phyloP scores from a whole-genome alignment of 164 flowering plant species.

The Berberis thunbergii region DNA sequence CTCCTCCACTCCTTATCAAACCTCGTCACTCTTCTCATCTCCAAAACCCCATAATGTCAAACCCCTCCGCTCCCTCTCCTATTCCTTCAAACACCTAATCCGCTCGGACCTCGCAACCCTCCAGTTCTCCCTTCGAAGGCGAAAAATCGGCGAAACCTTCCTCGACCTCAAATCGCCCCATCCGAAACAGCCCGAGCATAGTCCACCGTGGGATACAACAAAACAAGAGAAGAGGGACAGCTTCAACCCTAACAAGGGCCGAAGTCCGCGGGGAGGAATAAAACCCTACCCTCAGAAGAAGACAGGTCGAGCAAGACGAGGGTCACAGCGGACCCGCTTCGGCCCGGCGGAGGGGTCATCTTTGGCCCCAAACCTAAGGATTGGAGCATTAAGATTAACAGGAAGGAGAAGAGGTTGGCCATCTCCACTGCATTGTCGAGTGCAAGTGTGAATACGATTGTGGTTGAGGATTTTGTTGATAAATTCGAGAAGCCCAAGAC shows the following conservation, averaged over 20 bases:
- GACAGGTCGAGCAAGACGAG: slow-evolving; percentile 82
- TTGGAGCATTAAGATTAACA: slow-evolving; percentile 84
- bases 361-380: slow-evolving; percentile 94
- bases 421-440: slow-evolving; percentile 79
- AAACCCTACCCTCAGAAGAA: slow-evolving; percentile 95
- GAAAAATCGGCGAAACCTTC: slow-evolving; percentile 61
- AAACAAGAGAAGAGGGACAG: slow-evolving; percentile 86
- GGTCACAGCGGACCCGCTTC: slow-evolving; percentile 82
- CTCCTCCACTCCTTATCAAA: slow-evolving; percentile 14
- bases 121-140: slow-evolving; percentile 78
- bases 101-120: slow-evolving; percentile 47
- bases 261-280: slow-evolving; percentile 94
- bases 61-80: slow-evolving; percentile 13
- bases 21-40: slow-evolving; percentile 2
- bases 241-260: slow-evolving; percentile 84
- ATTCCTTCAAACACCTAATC: slow-evolving; percentile 20
- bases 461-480: slow-evolving; percentile 75
- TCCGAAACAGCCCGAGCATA: slow-evolving; percentile 80
- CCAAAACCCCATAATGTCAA: slow-evolving; percentile 11
- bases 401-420: slow-evolving; percentile 84
- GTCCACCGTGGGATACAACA: slow-evolving; percentile 81
- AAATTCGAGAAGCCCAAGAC: slow-evolving; percentile 80
- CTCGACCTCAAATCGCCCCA: slow-evolving; percentile 70
- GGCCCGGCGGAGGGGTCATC: slow-evolving; percentile 91
- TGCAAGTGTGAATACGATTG: slow-evolving; percentile 47